Conservation (phyloP, 2,329 filamentous ascomycete genomes). For the Helminthosporium solani region DNA sequence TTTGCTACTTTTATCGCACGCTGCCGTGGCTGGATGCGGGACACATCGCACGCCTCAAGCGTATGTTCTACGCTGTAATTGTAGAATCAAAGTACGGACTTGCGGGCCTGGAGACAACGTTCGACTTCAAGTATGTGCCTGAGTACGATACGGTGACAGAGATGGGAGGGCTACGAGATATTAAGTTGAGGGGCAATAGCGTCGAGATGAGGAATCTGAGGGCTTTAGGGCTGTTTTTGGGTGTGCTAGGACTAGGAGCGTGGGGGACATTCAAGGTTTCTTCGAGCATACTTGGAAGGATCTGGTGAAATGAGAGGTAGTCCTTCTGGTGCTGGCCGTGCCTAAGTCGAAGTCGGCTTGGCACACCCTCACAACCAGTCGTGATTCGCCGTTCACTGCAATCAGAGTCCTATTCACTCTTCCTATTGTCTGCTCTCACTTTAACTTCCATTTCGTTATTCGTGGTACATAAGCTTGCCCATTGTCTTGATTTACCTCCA, state of each 20-base stretch:
- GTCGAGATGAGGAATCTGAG: constrained; percentile 53
- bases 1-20: constrained; percentile 55
- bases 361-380: no score
- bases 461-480: neutral
- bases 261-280: constrained; percentile 29
- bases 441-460: no score
- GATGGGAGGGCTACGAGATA: constrained; percentile 46
- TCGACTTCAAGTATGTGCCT: constrained; percentile 72
- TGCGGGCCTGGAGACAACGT: constrained; percentile 59
- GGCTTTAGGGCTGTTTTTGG: constrained; percentile 46
- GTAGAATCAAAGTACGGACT: constrained; percentile 66
- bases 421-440: no score
- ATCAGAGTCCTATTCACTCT: no score
- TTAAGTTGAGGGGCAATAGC: constrained; percentile 37
- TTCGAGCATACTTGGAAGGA: constrained; percentile 15
- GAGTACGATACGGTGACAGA: constrained; percentile 53
- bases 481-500: neutral
- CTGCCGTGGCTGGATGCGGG: constrained; percentile 52
- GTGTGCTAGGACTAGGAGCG: constrained; percentile 25
- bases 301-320: constrained; percentile 10
- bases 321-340: neutral
- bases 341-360: neutral
- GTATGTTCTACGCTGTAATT: constrained; percentile 59
- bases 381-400: no score
- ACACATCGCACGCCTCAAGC: constrained; percentile 55